These are phyloP conservation scores for Penicillium cosmopolitanum DNA, from an alignment of 495 filamentous ascomycete species.

Conservation along the genomic window DNA sequence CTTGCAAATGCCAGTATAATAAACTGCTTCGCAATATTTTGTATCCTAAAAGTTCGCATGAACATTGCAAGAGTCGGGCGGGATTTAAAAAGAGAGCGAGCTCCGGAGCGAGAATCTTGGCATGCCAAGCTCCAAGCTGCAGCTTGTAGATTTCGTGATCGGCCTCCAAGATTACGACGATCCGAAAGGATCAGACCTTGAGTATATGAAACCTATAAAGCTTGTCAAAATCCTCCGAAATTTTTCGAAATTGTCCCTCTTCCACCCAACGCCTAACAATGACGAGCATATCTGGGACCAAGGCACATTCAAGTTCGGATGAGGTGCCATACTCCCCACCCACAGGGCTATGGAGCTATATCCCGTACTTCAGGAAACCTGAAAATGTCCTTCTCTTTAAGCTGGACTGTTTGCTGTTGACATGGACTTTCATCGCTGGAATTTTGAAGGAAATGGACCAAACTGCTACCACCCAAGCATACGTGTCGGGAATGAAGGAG, in stretches of 20 bases:
- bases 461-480: conserved; percentile 10
- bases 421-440: conserved; percentile 16
- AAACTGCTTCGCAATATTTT: too few species aligned
- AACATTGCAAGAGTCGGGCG: too few species aligned
- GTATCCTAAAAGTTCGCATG: too few species aligned
- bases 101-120: not conserved
- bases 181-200: not conserved
- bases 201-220: not conserved
- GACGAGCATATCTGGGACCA: not conserved
- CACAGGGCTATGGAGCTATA: not conserved
- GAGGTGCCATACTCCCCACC: not conserved
- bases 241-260: not conserved
- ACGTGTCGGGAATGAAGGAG: conserved; percentile 15
- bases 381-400: conserved; percentile 12
- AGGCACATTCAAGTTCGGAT: not conserved
- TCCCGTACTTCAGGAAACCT: conserved; percentile 10
- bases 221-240: not conserved
- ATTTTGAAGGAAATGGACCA: conserved; percentile 17
- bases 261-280: not conserved
- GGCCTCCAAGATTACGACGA: conserved; percentile 9
- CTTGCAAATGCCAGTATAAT: too few species aligned
- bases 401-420: conserved; percentile 10
- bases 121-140: not conserved
- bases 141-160: conserved; percentile 12
- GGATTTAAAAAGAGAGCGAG: not conserved